These are phyloP conservation scores for Euphorbia corollata DNA, from an alignment of 441 rosid species.

Conservation along the genomic window DNA sequence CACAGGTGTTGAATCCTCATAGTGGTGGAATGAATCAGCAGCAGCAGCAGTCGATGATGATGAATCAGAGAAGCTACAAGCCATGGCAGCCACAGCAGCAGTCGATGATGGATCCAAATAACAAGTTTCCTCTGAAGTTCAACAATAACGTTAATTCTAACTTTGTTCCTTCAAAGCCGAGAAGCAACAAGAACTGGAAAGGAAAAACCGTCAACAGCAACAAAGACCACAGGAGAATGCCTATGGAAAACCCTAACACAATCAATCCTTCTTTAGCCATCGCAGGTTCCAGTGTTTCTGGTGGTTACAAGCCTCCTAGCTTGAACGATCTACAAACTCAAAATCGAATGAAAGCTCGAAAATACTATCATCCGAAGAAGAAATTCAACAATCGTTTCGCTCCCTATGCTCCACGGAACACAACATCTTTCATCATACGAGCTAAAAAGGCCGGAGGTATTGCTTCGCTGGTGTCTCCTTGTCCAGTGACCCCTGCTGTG, in stretches of 20 bases:
- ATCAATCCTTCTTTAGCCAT: conserved; percentile 23
- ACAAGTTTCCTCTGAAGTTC: conserved; percentile 27
- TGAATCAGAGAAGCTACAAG: conserved; percentile 31
- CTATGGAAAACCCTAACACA: conserved; percentile 23
- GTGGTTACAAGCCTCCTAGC: conserved; percentile 74
- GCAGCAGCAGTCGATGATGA: conserved; percentile 34
- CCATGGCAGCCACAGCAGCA: conserved; percentile 42
- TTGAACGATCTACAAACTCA: conserved; percentile 71
- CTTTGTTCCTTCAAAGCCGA: conserved; percentile 35
- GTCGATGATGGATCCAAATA: conserved; percentile 15
- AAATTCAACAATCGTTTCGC: conserved; percentile 51
- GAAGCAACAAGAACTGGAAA: conserved; percentile 61
- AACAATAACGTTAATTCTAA: conserved; percentile 23
- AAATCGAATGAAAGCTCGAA: conserved; percentile 62
- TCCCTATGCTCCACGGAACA: conserved; percentile 91
- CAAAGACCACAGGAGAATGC: conserved; percentile 41
- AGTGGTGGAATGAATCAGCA: conserved; percentile 18
- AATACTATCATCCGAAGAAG: conserved; percentile 67
- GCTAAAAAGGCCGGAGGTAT: conserved; percentile 92
- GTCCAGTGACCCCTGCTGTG: conserved; percentile 81
- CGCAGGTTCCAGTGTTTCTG: conserved; percentile 23
- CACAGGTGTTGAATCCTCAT: conserved; percentile 27
- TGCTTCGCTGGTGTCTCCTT: conserved; percentile 79
- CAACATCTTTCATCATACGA: conserved; percentile 71
- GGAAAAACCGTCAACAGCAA: conserved; percentile 43